Evolutionary conservation across 345 rosid genomes (phyloP).

Genomic region (Luvunga scandens): DNA sequence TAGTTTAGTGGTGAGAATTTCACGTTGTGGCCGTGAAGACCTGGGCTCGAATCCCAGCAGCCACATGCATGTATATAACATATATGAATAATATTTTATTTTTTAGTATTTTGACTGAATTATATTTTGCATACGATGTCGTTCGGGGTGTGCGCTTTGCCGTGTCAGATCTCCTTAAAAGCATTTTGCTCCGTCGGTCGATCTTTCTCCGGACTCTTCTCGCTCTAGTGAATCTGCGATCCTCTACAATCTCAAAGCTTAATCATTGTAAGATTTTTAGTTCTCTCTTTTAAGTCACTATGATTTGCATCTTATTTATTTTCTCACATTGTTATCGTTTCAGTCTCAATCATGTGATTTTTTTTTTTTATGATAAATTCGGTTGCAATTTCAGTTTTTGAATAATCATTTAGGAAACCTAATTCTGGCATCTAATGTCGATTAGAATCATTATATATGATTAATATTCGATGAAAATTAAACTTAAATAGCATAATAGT

Average conservation of each 20-base stretch:
- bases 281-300: background rate
- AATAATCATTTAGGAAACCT: background rate
- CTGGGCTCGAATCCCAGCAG: conserved; percentile 73
- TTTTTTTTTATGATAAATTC: background rate
- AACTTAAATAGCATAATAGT: background rate
- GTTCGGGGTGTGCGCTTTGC: too few species aligned
- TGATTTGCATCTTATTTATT: background rate
- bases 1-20: conserved; percentile 73
- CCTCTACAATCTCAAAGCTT: background rate
- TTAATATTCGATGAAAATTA: background rate
- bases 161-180: too few species aligned
- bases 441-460: background rate
- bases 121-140: too few species aligned
- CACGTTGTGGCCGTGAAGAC: conserved; percentile 65
- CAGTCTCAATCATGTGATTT: background rate
- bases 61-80: conserved; percentile 23
- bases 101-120: too few species aligned
- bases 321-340: background rate
- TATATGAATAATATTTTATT: too few species aligned
- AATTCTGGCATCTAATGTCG: background rate
- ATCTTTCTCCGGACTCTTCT: background rate
- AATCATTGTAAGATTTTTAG: background rate
- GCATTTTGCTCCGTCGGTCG: background rate
- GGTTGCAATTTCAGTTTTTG: background rate
- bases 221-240: background rate